Conservation (phyloP, 2,329 filamentous ascomycete species). For the Botrytis pseudocinerea region DNA sequence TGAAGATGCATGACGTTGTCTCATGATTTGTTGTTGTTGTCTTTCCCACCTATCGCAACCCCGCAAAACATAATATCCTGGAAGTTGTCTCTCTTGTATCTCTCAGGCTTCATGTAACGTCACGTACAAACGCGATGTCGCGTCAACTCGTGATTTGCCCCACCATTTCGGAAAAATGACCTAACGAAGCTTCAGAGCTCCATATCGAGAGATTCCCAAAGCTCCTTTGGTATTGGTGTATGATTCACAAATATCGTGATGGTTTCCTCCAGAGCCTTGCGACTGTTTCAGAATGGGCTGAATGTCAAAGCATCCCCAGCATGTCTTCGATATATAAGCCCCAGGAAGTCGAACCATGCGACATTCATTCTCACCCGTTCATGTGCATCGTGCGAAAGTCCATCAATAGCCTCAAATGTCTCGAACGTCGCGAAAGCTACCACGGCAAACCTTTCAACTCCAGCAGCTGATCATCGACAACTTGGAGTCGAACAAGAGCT, state of each 20-base stretch:
- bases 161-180: conserved; percentile 3
- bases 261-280: conserved; percentile 39
- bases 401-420: conserved; percentile 19
- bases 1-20: conserved; percentile 33
- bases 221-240: neutral
- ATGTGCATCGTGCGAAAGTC: conserved; percentile 38
- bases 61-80: conserved; percentile 4
- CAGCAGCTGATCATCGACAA: conserved; percentile 56
- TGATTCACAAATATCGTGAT: conserved; percentile 32
- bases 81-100: neutral
- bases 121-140: neutral
- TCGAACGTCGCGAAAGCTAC: neutral
- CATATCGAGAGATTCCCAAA: neutral
- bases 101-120: neutral
- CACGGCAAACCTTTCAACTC: conserved; percentile 25
- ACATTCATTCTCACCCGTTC: conserved; percentile 34
- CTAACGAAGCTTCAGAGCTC: conserved; percentile 3
- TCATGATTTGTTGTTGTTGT: conserved; percentile 26
- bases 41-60: conserved; percentile 22
- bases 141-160: conserved; percentile 11
- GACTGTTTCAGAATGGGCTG: conserved; percentile 28
- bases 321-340: conserved; percentile 22
- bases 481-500: conserved; percentile 68
- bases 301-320: conserved; percentile 16
- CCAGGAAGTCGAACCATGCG: conserved; percentile 20